A percentile compares a stretch with the other conserved stretches of the same genome.
These are phyloP conservation scores for Fraxinus albicans DNA, from an alignment of 305 asterid genomes.

Conservation along the genomic window DNA sequence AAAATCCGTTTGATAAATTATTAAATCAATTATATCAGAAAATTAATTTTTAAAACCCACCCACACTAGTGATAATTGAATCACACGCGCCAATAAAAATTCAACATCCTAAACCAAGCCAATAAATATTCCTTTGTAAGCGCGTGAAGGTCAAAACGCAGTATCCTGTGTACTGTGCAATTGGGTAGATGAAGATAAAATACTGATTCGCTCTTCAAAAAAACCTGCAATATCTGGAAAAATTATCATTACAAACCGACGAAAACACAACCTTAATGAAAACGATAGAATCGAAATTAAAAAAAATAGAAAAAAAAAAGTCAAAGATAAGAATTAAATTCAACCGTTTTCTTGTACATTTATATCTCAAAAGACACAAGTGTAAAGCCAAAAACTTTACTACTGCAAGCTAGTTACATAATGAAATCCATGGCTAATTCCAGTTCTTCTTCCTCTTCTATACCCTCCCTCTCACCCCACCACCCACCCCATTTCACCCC, in stretches of 20 bases:
- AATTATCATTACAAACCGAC: background rate
- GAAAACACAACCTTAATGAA: background rate
- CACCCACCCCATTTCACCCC: slow-evolving; percentile 72
- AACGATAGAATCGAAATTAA: background rate
- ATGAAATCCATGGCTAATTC: slow-evolving; percentile 56
- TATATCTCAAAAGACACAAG: background rate
- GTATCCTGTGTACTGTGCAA: slow-evolving; percentile 25
- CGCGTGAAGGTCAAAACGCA: slow-evolving; percentile 25
- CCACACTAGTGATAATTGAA: background rate
- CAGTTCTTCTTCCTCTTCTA: slow-evolving; percentile 41
- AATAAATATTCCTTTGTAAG: slow-evolving; percentile 2
- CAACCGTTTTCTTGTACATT: background rate
- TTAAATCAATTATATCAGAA: too few species aligned
- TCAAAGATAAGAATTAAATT: slow-evolving; percentile 1
- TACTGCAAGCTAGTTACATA: background rate
- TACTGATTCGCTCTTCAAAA: background rate
- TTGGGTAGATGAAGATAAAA: slow-evolving; percentile 36
- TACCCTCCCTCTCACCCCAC: slow-evolving; percentile 59
- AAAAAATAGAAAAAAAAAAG: background rate
- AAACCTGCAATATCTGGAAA: background rate
- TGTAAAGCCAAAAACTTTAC: background rate
- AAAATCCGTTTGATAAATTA: too few species aligned
- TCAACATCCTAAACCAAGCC: background rate
- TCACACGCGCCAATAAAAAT: slow-evolving; percentile 16
- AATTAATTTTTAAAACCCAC: too few species aligned